Conservation (phyloP, 805 yeast species). For the Groenewaldozyma salmanticensis region DNA sequence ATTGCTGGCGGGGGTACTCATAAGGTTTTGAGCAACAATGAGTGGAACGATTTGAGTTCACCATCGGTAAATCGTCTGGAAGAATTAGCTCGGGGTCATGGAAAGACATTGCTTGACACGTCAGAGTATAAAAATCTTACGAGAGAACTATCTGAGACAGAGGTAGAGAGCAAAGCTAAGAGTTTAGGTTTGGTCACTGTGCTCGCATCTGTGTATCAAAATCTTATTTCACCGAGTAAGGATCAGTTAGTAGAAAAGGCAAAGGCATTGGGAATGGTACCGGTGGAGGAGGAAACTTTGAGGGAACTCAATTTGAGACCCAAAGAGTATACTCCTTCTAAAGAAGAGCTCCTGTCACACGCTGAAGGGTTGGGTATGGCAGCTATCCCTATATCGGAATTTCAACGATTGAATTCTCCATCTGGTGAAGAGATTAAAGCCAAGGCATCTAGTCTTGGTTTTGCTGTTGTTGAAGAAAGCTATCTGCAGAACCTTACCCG, state of each 20-base stretch:
- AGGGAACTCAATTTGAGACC: conserved; percentile 14
- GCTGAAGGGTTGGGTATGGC: conserved; percentile 28
- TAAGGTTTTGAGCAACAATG: conserved; percentile 15
- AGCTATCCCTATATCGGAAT: conserved; percentile 28
- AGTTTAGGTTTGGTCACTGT: conserved; percentile 22
- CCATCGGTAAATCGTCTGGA: conserved; percentile 4
- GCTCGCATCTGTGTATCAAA: conserved; percentile 14
- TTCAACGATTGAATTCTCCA: conserved; percentile 22
- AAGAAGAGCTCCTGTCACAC: conserved; percentile 20
- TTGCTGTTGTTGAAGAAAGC: conserved; percentile 7
- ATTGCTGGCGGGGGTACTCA: conserved; percentile 23
- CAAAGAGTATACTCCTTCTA: conserved; percentile 13
- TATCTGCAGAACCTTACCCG: conserved; percentile 14
- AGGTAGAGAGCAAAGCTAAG: conserved; percentile 16
- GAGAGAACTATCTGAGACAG: conserved; percentile 5
- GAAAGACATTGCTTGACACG: conserved; percentile 20
- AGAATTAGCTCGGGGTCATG: conserved; percentile 12
- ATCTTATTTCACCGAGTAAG: conserved; percentile 12
- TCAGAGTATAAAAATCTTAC: conserved; percentile 13
- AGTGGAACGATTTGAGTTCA: conserved; percentile 6
- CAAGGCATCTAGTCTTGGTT: conserved; percentile 10
- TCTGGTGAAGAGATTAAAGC: conserved; percentile 10
- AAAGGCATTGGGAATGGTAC: conserved; percentile 12
- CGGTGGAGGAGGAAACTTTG: conserved; percentile 10
- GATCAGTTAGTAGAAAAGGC: conserved; percentile 17